Conservation (phyloP, 2,329 filamentous ascomycete genomes). For the Parastagonospora avenae region DNA sequence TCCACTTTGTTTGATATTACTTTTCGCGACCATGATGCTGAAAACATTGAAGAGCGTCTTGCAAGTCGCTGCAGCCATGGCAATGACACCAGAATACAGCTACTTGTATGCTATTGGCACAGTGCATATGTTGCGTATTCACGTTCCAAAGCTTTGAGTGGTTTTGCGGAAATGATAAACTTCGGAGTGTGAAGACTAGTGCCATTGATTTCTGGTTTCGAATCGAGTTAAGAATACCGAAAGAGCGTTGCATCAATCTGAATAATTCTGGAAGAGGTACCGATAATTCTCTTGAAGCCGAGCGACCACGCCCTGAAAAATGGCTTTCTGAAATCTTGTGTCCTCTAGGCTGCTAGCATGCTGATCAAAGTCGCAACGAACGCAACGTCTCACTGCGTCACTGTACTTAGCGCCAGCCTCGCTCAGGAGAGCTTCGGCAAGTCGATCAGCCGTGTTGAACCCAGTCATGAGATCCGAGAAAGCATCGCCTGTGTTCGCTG, state of each 20-base stretch:
- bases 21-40: too few relatives aligned
- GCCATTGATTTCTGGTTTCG: too few relatives aligned
- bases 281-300: slow-evolving; percentile 36
- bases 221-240: too few relatives aligned
- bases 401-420: slow-evolving; percentile 37
- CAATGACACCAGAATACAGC: not conserved
- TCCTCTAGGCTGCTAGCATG: slow-evolving; percentile 31
- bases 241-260: too few relatives aligned
- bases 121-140: too few relatives aligned
- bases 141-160: too few relatives aligned
- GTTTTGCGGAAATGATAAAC: too few relatives aligned
- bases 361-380: slow-evolving; percentile 39
- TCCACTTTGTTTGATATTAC: too few relatives aligned
- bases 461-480: slow-evolving; percentile 23
- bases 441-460: slow-evolving; percentile 26
- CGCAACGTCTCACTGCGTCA: slow-evolving; percentile 39
- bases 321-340: slow-evolving; percentile 31
- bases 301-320: slow-evolving; percentile 35
- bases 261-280: slow-evolving; percentile 6
- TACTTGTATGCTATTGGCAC: not conserved
- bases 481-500: slow-evolving; percentile 1
- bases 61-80: not conserved
- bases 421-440: slow-evolving; percentile 31
- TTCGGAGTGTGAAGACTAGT: too few relatives aligned
- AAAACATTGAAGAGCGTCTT: too few relatives aligned